These are phyloP conservation scores for Paramecium sexaurelia DNA, from an alignment of 73 alveolate genomes.

Conservation along the genomic window DNA sequence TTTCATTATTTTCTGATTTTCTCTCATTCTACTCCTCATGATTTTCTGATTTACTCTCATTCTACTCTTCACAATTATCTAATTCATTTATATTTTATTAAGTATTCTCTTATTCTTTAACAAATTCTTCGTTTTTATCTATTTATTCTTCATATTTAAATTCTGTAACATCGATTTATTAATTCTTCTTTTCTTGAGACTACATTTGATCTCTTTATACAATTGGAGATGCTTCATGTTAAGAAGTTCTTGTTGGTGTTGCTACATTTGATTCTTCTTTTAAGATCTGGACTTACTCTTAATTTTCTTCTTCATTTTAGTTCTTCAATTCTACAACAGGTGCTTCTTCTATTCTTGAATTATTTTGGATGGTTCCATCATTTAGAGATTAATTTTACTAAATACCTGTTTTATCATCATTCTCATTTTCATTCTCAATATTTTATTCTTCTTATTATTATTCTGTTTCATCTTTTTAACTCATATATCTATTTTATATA, in stretches of 20 bases:
- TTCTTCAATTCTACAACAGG: not conserved
- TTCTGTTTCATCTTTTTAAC: constrained; percentile 12
- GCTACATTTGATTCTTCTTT: not conserved
- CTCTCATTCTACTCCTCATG: not conserved
- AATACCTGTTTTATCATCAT: not conserved
- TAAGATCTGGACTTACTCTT: not conserved
- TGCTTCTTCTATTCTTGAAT: not conserved
- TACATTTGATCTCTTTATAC: not conserved
- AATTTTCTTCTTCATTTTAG: not conserved
- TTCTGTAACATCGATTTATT: not conserved
- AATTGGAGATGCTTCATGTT: not conserved
- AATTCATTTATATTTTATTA: not conserved
- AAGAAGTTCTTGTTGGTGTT: constrained; percentile 2
- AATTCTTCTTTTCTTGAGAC: not conserved
- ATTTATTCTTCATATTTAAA: not conserved
- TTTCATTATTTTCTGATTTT: not conserved
- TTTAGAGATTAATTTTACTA: not conserved
- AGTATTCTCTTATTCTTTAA: not conserved
- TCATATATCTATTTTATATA: not conserved
- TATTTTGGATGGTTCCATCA: not conserved
- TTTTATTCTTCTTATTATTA: not conserved
- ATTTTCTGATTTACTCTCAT: not conserved
- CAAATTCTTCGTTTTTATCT: not conserved
- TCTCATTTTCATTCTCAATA: not conserved
- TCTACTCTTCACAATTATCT: not conserved